phyloP scores from a whole-genome alignment of 2,329 filamentous ascomycete genomes.

The Gliomastix tumulicola region DNA sequence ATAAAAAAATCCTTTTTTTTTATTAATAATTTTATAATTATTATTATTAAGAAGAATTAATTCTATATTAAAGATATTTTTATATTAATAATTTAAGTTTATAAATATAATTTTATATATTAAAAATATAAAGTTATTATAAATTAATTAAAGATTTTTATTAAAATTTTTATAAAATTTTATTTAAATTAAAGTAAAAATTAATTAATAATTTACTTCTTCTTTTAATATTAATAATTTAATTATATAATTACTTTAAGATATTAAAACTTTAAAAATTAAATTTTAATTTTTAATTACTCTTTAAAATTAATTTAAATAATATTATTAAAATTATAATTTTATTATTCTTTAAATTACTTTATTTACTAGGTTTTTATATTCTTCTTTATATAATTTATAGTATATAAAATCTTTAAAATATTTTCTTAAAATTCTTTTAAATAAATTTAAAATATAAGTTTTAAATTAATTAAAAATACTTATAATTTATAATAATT shows the following conservation, averaged over 20 bases:
- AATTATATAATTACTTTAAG: background rate
- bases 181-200: conserved; percentile 2
- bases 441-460: background rate
- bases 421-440: background rate
- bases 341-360: conserved; percentile 1
- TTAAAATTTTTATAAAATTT: conserved; percentile 2
- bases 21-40: background rate
- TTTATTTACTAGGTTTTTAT: background rate
- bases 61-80: conserved; percentile 1
- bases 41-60: background rate
- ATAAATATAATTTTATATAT: background rate
- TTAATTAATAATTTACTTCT: background rate
- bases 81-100: conserved; percentile 1
- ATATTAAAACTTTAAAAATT: conserved; percentile 3
- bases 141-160: conserved; percentile 1
- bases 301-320: conserved; percentile 1
- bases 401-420: background rate
- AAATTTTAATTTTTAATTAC: conserved; percentile 1
- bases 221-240: conserved; percentile 1
- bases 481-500: background rate
- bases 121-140: conserved; percentile 2
- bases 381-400: conserved; percentile 2
- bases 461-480: background rate
- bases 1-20: background rate
- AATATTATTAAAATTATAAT: conserved; percentile 1